phyloP scores from a whole-genome alignment of 805 yeast species.

The Kluyveromyces wickerhamii region DNA sequence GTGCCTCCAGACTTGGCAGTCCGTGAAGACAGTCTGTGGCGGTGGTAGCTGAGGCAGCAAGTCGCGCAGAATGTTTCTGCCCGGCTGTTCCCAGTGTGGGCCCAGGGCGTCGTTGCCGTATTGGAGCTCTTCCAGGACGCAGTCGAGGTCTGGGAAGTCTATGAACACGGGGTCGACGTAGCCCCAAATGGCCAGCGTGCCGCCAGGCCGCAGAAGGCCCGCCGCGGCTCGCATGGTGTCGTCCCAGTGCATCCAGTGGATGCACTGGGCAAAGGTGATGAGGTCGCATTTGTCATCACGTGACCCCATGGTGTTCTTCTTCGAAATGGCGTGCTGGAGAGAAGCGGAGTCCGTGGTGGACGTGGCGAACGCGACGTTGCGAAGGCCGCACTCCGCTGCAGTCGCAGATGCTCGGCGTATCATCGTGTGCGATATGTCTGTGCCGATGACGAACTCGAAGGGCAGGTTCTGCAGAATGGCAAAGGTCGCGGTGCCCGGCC shows the following conservation, averaged over 20 bases:
- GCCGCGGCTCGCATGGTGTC: constrained; percentile 43
- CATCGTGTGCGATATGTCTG: constrained; percentile 57
- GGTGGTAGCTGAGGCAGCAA: constrained; percentile 21
- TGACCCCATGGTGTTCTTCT: too few species aligned
- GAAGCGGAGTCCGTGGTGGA: too few species aligned
- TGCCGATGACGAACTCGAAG: constrained; percentile 49
- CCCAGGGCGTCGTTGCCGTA: constrained; percentile 48
- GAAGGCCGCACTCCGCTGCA: too few species aligned
- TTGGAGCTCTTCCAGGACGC: constrained; percentile 42
- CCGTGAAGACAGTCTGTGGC: constrained; percentile 10
- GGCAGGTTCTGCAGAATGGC: constrained; percentile 32
- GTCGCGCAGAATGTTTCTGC: constrained; percentile 46
- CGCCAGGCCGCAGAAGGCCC: constrained; percentile 46
- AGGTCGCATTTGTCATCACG: too few species aligned
- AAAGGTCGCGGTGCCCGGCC: constrained; percentile 67
- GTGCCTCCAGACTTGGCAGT: constrained; percentile 13
- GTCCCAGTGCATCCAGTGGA: constrained; percentile 73
- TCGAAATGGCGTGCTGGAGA: too few species aligned
- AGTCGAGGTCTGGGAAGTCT: constrained; percentile 46
- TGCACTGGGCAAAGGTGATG: constrained; percentile 74
- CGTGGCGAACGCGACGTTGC: too few species aligned
- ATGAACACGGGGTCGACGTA: constrained; percentile 64
- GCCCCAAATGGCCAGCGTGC: constrained; percentile 72
- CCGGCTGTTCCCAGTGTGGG: constrained; percentile 78
- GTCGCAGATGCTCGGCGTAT: constrained; percentile 44